Evolutionary conservation across 2,329 filamentous ascomycete species (phyloP).

Genomic region (Talaromyces amestolkiae): DNA sequence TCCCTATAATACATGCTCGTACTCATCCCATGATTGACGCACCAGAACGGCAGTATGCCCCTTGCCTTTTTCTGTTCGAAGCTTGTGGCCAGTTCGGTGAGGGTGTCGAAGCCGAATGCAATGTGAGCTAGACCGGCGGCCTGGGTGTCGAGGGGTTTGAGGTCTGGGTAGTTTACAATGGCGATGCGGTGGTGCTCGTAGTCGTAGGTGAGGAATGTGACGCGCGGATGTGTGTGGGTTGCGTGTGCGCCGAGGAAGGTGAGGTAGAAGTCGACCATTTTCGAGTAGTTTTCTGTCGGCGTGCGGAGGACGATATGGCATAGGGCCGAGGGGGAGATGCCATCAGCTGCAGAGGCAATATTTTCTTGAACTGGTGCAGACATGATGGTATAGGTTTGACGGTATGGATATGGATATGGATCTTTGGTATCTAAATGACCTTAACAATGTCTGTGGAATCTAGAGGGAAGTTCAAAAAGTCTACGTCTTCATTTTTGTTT

Average conservation of each 20-base stretch:
- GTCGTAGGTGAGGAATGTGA: background rate
- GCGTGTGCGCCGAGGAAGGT: background rate
- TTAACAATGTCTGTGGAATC: background rate
- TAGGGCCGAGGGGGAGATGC: background rate
- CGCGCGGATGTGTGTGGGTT: background rate
- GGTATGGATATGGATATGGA: background rate
- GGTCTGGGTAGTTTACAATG: background rate
- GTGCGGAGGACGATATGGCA: background rate
- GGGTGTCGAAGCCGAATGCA: background rate
- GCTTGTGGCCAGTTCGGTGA: background rate
- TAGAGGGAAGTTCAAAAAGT: background rate
- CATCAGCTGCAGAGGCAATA: background rate
- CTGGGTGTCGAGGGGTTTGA: background rate
- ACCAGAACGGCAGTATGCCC: slow-evolving; percentile 26
- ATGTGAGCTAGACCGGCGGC: background rate
- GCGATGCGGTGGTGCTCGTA: background rate
- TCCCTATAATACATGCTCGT: slow-evolving; percentile 51
- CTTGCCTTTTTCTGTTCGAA: background rate
- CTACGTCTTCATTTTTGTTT: background rate
- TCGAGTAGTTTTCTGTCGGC: background rate
- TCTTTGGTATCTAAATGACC: background rate
- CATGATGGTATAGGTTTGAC: background rate
- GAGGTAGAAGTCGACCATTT: background rate
- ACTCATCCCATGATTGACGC: slow-evolving; percentile 49
- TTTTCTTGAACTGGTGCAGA: background rate